Conservation (phyloP, 192 early-diverging fungal genomes). For the Spizellomyces sp. region DNA sequence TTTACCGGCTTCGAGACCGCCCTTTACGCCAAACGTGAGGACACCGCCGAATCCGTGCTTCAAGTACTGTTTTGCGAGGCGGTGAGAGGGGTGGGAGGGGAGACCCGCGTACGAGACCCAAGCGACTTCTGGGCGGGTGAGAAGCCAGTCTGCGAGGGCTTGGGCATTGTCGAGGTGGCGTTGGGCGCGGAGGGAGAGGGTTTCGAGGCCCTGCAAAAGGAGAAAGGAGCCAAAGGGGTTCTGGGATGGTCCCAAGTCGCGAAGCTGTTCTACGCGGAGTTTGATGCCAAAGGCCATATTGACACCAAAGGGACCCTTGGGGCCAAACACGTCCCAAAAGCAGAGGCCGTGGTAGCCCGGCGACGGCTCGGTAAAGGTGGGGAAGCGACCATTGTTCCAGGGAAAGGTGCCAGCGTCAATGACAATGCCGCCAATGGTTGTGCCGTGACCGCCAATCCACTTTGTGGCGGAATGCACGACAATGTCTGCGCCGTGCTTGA, state of each 20-base stretch:
- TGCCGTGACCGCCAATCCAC: constrained; percentile 90
- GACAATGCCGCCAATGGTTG: constrained; percentile 88
- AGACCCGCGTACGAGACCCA: constrained; percentile 94
- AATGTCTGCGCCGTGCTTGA: constrained; percentile 95
- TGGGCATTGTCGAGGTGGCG: constrained; percentile 81
- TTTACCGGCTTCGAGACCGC: constrained; percentile 55
- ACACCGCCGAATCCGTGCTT: constrained; percentile 84
- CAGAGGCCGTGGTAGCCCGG: constrained; percentile 84
- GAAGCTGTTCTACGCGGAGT: constrained; percentile 79
- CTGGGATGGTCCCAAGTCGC: constrained; percentile 82
- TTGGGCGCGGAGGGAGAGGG: constrained; percentile 85
- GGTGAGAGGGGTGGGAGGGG: constrained; percentile 73
- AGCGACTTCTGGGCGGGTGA: constrained; percentile 67
- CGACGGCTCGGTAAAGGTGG: constrained; percentile 81
- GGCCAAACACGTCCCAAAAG: constrained; percentile 87
- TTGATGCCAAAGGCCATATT: constrained; percentile 77
- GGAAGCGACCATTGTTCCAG: constrained; percentile 90
- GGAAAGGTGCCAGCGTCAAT: constrained; percentile 85
- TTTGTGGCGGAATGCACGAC: constrained; percentile 92
- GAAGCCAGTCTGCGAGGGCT: constrained; percentile 78
- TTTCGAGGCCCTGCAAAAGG: constrained; percentile 88
- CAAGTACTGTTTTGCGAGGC: constrained; percentile 82
- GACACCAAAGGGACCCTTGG: constrained; percentile 58
- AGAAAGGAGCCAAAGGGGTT: constrained; percentile 91
- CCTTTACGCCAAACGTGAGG: constrained; percentile 56